A percentile compares a stretch with the other conserved stretches of the same genome.
phyloP scores from a whole-genome alignment of 805 yeast genomes.

The Yueomyces sp. region DNA sequence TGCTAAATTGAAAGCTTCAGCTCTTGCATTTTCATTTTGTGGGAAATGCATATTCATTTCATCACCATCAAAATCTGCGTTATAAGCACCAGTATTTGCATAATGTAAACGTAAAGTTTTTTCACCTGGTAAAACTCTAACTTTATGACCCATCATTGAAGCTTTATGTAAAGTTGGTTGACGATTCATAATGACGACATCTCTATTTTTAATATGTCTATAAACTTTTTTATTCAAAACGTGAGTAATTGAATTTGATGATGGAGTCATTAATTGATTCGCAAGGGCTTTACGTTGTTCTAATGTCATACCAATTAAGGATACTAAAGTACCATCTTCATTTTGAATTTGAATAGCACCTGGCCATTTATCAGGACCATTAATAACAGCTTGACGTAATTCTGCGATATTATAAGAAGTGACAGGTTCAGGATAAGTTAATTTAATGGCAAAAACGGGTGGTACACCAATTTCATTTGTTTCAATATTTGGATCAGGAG shows the following conservation, averaged over 20 bases:
- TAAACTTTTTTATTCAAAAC: constrained; percentile 82
- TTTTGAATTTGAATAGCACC: constrained; percentile 95
- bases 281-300: constrained; percentile 95
- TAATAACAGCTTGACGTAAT: constrained; percentile 85
- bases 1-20: constrained; percentile 90
- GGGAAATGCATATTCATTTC: constrained; percentile 99
- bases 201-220: constrained; percentile 89
- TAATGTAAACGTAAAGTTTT: constrained; percentile 93
- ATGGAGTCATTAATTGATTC: constrained; percentile 85
- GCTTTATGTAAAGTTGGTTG: constrained; percentile 99
- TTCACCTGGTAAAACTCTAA: constrained; percentile 92
- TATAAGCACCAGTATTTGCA: constrained; percentile 98
- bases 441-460: constrained; percentile 90
- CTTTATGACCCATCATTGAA: constrained; percentile 99
- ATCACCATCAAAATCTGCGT: constrained; percentile 98
- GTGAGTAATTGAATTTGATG: constrained; percentile 38
- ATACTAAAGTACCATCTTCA: constrained; percentile 79
- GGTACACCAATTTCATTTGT: constrained; percentile 98
- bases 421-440: constrained; percentile 97
- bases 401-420: constrained; percentile 84
- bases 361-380: constrained; percentile 98
- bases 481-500: constrained; percentile 97
- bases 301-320: constrained; percentile 74
- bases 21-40: constrained; percentile 91
- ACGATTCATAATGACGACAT: constrained; percentile 95